Evolutionary conservation across 2,329 filamentous ascomycete species (phyloP).

Genomic region (Diaporthe amygdali): DNA sequence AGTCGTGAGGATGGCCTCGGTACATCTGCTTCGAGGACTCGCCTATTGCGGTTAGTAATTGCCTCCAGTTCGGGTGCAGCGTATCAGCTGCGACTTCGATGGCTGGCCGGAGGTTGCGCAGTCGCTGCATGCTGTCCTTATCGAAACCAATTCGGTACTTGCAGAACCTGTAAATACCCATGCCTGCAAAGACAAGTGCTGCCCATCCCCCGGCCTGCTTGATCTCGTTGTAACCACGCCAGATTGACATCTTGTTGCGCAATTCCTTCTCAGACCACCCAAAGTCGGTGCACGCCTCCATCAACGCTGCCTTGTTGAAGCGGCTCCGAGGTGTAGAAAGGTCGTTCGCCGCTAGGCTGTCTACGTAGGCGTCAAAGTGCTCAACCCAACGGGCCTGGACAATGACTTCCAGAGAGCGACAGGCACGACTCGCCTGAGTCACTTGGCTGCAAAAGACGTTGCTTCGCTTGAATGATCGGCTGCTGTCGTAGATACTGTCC

Average conservation of each 20-base stretch:
- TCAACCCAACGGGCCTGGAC: slow-evolving; percentile 63
- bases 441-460: slow-evolving; percentile 39
- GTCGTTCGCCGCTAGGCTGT: slow-evolving; percentile 42
- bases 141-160: slow-evolving; percentile 62
- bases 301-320: slow-evolving; percentile 55
- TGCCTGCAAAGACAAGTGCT: slow-evolving; percentile 60
- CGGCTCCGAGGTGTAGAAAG: slow-evolving; percentile 49
- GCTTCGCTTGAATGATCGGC: slow-evolving; percentile 35
- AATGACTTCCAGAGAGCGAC: slow-evolving; percentile 62
- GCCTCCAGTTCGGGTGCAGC: slow-evolving; percentile 58
- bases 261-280: slow-evolving; percentile 63
- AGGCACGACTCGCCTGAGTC: slow-evolving; percentile 52
- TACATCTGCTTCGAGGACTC: slow-evolving; percentile 45
- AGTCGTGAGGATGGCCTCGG: slow-evolving; percentile 55
- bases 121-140: slow-evolving; percentile 52
- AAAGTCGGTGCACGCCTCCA: slow-evolving; percentile 58
- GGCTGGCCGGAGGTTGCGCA: slow-evolving; percentile 48
- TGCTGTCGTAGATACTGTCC: slow-evolving; percentile 3
- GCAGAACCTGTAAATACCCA: slow-evolving; percentile 64
- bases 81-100: slow-evolving; percentile 60
- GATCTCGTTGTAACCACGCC: slow-evolving; percentile 65
- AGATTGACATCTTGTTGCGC: slow-evolving; percentile 54
- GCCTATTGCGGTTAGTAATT: slow-evolving; percentile 52
- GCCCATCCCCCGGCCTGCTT: slow-evolving; percentile 62
- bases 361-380: slow-evolving; percentile 57